phyloP scores from a whole-genome alignment of 495 filamentous ascomycete species.

The Extremus antarcticus region DNA sequence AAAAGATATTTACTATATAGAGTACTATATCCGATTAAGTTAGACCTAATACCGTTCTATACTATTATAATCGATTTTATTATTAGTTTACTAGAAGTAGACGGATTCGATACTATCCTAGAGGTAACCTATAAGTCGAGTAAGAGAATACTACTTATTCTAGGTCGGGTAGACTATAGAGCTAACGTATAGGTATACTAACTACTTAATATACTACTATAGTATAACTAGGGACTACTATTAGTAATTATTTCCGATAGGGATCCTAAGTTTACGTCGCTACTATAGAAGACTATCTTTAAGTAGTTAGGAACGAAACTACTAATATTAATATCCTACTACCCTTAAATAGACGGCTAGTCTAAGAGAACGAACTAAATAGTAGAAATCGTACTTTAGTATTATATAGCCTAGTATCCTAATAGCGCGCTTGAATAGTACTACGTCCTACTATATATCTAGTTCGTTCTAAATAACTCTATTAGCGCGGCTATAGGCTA shows the following conservation, averaged over 20 bases:
- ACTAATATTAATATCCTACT: background rate
- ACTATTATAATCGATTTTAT: background rate
- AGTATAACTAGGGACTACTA: background rate
- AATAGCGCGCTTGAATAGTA: background rate
- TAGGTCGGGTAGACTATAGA: background rate
- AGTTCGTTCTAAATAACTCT: background rate
- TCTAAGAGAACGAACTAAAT: background rate
- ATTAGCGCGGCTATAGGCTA: background rate
- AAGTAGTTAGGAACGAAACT: background rate
- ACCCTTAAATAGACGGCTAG: background rate
- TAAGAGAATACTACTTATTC: background rate
- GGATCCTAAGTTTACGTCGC: background rate
- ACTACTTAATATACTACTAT: background rate
- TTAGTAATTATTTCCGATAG: background rate
- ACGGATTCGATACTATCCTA: background rate
- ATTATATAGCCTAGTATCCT: background rate
- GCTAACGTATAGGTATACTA: background rate
- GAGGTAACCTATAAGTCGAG: background rate
- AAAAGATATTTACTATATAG: background rate
- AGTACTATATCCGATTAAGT: background rate
- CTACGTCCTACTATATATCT: background rate
- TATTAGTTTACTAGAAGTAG: background rate
- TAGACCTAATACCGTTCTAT: background rate
- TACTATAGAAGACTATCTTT: background rate
- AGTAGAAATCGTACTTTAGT: background rate